phyloP scores from a whole-genome alignment of 208 protist species.

The Leishmania amazonensis region DNA sequence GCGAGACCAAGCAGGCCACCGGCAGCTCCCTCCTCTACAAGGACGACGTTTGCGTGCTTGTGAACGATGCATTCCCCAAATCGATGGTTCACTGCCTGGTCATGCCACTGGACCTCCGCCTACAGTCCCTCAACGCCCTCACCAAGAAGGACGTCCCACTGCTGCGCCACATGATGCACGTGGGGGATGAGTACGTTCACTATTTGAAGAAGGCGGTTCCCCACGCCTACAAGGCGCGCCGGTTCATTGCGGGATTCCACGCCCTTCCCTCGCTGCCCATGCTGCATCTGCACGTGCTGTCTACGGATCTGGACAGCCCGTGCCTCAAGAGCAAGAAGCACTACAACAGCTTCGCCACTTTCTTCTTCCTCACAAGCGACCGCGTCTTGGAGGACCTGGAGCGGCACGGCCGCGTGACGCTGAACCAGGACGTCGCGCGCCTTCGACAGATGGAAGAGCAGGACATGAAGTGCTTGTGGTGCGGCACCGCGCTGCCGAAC shows the following conservation, averaged over 20 bases:
- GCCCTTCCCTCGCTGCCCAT: slow-evolving; percentile 82
- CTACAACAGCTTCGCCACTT: slow-evolving; percentile 92
- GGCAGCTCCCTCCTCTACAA: slow-evolving; percentile 74
- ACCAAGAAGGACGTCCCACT: slow-evolving; percentile 49
- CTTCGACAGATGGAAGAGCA: slow-evolving; percentile 71
- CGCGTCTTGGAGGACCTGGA: slow-evolving; percentile 69
- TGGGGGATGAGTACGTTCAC: slow-evolving; percentile 54
- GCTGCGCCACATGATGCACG: slow-evolving; percentile 57
- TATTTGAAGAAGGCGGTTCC: slow-evolving; percentile 41
- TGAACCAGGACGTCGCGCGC: slow-evolving; percentile 65
- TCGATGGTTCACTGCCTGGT: slow-evolving; percentile 83
- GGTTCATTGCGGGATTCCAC: slow-evolving; percentile 86
- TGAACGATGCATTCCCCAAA: slow-evolving; percentile 91
- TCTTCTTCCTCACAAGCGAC: slow-evolving; percentile 79
- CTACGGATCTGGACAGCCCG: slow-evolving; percentile 78
- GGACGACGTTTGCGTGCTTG: slow-evolving; percentile 69
- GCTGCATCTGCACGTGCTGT: slow-evolving; percentile 88
- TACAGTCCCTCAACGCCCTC: slow-evolving; percentile 71
- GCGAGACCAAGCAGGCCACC: slow-evolving; percentile 35
- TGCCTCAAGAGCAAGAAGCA: slow-evolving; percentile 86
- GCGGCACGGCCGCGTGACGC: slow-evolving; percentile 58
- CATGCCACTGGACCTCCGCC: slow-evolving; percentile 68
- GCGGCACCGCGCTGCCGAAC: slow-evolving; percentile 48
- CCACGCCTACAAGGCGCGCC: slow-evolving; percentile 24
- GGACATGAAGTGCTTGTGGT: slow-evolving; percentile 85